Conservation (phyloP, 495 filamentous ascomycete species). For the Lasiosphaeria miniovina region DNA sequence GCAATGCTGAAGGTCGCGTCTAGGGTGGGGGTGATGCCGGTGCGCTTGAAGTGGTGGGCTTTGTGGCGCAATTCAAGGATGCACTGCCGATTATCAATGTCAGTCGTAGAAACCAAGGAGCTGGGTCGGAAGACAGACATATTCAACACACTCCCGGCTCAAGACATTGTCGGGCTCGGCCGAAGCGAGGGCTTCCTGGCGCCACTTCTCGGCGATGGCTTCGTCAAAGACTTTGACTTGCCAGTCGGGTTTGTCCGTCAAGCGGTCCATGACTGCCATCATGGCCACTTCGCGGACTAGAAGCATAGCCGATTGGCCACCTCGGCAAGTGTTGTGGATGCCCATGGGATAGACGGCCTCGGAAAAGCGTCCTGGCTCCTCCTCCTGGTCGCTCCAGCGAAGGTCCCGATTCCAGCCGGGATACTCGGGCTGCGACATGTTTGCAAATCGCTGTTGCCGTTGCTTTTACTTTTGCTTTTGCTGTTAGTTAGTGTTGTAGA, state of each 20-base stretch:
- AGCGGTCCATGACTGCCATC: conserved; percentile 36
- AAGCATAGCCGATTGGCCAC: conserved; percentile 14
- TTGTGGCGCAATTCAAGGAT: conserved; percentile 51
- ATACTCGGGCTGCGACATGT: not conserved
- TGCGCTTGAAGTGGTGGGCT: conserved; percentile 32
- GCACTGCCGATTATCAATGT: conserved; percentile 16
- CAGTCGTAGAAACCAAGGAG: not conserved
- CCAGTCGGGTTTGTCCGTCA: conserved; percentile 50
- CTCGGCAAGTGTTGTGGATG: conserved; percentile 7
- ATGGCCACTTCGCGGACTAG: conserved; percentile 38
- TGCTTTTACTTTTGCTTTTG: too few species aligned
- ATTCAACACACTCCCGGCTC: conserved; percentile 44
- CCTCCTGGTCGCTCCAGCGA: not conserved
- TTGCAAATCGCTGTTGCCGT: too few species aligned
- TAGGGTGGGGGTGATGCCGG: conserved; percentile 35
- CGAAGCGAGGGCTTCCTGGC: conserved; percentile 30
- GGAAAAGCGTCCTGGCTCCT: not conserved
- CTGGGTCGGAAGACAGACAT: conserved; percentile 27
- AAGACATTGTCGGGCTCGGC: conserved; percentile 20
- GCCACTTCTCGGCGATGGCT: conserved; percentile 37
- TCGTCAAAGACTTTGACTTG: conserved; percentile 56
- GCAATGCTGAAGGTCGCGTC: conserved; percentile 22
- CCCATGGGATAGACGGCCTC: conserved; percentile 17
- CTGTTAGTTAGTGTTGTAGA: too few species aligned
- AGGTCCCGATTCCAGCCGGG: conserved; percentile 10